Conservation (phyloP, 345 rosid genomes). For the Bruguiera parviflora region DNA sequence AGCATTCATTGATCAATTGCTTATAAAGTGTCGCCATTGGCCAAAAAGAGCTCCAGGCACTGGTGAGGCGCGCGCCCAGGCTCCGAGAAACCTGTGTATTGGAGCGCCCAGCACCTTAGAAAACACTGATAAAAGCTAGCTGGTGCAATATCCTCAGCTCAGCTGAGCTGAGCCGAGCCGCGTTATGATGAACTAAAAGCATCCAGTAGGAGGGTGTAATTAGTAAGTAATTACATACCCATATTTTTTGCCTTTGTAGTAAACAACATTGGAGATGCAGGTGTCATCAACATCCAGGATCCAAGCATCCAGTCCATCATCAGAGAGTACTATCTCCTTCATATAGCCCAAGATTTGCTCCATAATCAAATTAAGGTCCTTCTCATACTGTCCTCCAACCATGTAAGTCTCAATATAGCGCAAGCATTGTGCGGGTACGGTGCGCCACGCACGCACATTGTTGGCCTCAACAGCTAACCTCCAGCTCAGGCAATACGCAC, state of each 20-base stretch:
- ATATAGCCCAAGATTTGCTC: slow-evolving; percentile 51
- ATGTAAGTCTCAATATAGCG: slow-evolving; percentile 61
- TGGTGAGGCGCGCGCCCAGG: too few relatives aligned
- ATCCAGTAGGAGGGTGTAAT: background rate
- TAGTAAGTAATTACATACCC: slow-evolving; percentile 41
- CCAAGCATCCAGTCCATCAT: slow-evolving; percentile 83
- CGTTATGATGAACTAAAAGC: too few relatives aligned
- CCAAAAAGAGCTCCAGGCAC: too few relatives aligned
- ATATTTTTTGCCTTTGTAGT: slow-evolving; percentile 62
- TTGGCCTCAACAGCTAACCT: slow-evolving; percentile 75
- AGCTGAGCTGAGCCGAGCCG: too few relatives aligned
- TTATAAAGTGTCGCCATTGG: too few relatives aligned
- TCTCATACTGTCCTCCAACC: slow-evolving; percentile 67
- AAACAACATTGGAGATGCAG: slow-evolving; percentile 70
- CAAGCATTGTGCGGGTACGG: slow-evolving; percentile 60
- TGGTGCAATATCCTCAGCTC: too few relatives aligned
- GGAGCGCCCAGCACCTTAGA: too few relatives aligned
- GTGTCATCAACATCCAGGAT: slow-evolving; percentile 89
- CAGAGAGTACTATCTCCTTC: slow-evolving; percentile 24
- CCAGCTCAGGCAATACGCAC: slow-evolving; percentile 74
- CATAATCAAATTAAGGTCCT: slow-evolving; percentile 49
- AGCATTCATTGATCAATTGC: too few relatives aligned
- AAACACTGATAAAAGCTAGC: too few relatives aligned
- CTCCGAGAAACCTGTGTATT: too few relatives aligned
- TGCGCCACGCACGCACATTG: slow-evolving; percentile 69